Conservation (phyloP, 1,139 yeast genomes). For the Yamadazyma sp. region DNA sequence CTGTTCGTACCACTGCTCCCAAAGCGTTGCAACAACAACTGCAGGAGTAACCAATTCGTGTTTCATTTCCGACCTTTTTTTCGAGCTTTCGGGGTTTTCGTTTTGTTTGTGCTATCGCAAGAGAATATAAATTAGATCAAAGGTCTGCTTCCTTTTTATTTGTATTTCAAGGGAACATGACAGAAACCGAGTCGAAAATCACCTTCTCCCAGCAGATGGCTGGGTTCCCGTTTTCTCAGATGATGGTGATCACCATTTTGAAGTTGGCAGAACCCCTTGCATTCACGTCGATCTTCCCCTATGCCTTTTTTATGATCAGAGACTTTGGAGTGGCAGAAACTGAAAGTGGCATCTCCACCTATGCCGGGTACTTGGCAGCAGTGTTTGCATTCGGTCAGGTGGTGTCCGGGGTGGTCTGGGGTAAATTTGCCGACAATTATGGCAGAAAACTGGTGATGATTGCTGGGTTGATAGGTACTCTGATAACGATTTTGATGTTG, state of each 20-base stretch:
- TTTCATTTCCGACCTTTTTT: background rate
- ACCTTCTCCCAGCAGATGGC: conserved; percentile 16
- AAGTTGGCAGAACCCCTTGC: conserved; percentile 62
- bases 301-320: conserved; percentile 60
- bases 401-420: conserved; percentile 58
- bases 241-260: conserved; percentile 41
- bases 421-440: conserved; percentile 49
- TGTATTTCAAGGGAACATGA: too few relatives aligned
- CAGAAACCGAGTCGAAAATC: background rate
- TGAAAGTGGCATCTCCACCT: conserved; percentile 51
- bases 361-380: conserved; percentile 59
- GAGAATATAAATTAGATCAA: background rate
- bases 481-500: conserved; percentile 46
- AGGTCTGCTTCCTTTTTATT: conserved; percentile 7
- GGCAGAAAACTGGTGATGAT: conserved; percentile 58
- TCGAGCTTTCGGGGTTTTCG: background rate
- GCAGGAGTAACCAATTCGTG: background rate
- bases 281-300: conserved; percentile 62
- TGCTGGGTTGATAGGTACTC: conserved; percentile 51
- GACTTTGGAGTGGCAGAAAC: conserved; percentile 52
- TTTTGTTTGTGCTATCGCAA: background rate
- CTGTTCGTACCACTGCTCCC: too few relatives aligned
- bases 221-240: conserved; percentile 52
- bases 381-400: conserved; percentile 56
- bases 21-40: too few relatives aligned